A percentile compares a stretch with the other conserved stretches of the same genome.
Evolutionary conservation across 305 asterid genomes (phyloP).

Genomic region (Fraxinus xanthoxyloides): DNA sequence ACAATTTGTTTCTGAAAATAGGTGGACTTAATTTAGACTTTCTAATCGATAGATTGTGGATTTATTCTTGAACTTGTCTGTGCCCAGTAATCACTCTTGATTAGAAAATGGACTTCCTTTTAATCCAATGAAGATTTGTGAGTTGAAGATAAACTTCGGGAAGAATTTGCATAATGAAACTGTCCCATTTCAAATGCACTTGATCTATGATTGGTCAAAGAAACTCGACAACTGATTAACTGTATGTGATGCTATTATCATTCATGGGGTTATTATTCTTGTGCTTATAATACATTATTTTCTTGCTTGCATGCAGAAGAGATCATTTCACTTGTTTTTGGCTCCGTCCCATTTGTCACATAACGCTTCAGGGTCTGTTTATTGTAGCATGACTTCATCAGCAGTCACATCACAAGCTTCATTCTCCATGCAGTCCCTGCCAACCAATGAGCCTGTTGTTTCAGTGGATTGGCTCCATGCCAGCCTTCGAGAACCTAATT

Average conservation of each 20-base stretch:
- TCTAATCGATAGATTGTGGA: not conserved
- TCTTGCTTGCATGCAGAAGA: slow-evolving; percentile 46
- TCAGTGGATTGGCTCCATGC: slow-evolving; percentile 93
- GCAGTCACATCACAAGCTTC: slow-evolving; percentile 55
- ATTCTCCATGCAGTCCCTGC: slow-evolving; percentile 48
- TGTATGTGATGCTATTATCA: not conserved
- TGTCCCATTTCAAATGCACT: not conserved
- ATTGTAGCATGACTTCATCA: slow-evolving; percentile 54
- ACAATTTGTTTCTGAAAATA: not conserved
- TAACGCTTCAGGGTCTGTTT: slow-evolving; percentile 29
- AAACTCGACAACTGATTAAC: not conserved
- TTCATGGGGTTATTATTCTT: not conserved
- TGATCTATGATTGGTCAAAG: slow-evolving; percentile 11
- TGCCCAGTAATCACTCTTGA: not conserved
- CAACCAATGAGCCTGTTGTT: slow-evolving; percentile 71
- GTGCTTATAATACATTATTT: not conserved
- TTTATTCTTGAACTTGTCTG: not conserved
- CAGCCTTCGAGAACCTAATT: slow-evolving; percentile 62
- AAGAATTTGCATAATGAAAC: not conserved
- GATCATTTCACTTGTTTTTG: slow-evolving; percentile 34
- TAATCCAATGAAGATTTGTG: not conserved
- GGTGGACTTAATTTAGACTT: not conserved
- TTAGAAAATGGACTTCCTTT: not conserved
- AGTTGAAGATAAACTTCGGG: not conserved
- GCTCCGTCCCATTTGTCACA: slow-evolving; percentile 36